Conservation (phyloP, 2,329 filamentous ascomycete species). For the Chaetothyriales sp. region DNA sequence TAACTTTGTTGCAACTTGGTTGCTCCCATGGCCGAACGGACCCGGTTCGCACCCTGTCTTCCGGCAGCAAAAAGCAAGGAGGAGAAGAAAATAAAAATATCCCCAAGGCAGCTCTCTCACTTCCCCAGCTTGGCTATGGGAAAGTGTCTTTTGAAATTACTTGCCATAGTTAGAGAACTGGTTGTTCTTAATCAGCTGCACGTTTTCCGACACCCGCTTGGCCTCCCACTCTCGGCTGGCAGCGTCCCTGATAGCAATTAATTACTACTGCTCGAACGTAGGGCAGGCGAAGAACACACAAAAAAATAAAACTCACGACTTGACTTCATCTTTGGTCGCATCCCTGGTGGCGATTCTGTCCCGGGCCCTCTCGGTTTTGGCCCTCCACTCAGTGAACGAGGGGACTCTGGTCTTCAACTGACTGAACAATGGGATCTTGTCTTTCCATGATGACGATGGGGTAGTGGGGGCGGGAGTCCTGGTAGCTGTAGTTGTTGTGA, state of each 20-base stretch:
- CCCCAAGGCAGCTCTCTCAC: too few species aligned
- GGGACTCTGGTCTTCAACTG: not conserved
- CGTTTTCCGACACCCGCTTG: not conserved
- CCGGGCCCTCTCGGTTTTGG: not conserved
- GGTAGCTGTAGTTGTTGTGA: too few species aligned
- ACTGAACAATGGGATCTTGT: too few species aligned
- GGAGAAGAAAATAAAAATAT: too few species aligned
- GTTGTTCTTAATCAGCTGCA: not conserved
- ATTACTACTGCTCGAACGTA: too few species aligned
- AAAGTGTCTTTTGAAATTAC: not conserved
- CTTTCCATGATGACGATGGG: too few species aligned
- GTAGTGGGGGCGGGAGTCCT: too few species aligned
- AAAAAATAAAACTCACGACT: not conserved
- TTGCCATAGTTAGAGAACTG: not conserved
- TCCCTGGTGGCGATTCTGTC: not conserved
- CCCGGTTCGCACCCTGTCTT: too few species aligned
- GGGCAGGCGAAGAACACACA: not conserved
- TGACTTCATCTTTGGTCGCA: not conserved
- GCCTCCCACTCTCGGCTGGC: not conserved
- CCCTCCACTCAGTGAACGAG: not conserved
- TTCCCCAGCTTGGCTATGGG: not conserved
- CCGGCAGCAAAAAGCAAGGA: too few species aligned
- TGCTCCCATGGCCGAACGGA: too few species aligned
- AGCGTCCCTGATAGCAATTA: not conserved
- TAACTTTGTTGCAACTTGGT: too few species aligned